These are phyloP conservation scores for Chimonanthus salicifolius DNA, from an alignment of 164 flowering plant species.

Conservation along the genomic window DNA sequence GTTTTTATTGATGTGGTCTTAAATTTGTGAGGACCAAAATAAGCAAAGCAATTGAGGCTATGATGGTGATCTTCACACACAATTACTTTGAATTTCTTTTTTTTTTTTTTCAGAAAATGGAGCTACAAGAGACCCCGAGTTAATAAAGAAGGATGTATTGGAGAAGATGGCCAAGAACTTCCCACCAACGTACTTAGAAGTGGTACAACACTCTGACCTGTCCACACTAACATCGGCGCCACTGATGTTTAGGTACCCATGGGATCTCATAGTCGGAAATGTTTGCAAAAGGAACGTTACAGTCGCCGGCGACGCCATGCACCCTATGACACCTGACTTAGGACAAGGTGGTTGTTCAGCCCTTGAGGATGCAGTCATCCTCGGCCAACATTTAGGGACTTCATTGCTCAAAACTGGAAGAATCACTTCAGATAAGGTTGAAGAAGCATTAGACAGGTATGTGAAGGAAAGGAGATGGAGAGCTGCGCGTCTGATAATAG, in stretches of 20 bases:
- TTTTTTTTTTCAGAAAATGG: neutral
- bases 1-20: no score
- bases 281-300: constrained; percentile 20
- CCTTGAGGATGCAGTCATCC: constrained; percentile 40
- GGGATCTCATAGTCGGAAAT: constrained; percentile 28
- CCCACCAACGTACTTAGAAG: constrained; percentile 17
- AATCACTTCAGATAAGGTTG: neutral
- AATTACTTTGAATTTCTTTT: no score
- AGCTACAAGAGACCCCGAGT: constrained; percentile 6
- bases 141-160: constrained; percentile 17
- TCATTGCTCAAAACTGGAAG: constrained; percentile 6
- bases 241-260: constrained; percentile 31
- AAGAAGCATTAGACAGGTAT: constrained; percentile 8
- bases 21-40: no score
- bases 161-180: constrained; percentile 13
- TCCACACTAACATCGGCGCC: constrained; percentile 22
- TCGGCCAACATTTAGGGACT: constrained; percentile 29
- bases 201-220: constrained; percentile 17
- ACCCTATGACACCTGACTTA: constrained; percentile 48
- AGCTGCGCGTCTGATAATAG: constrained; percentile 10
- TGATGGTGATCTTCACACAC: no score
- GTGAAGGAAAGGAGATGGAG: constrained; percentile 17
- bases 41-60: no score
- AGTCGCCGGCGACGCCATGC: constrained; percentile 50
- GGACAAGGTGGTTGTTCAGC: constrained; percentile 42